Percentiles rank a stretch among this genome's conserved stretches.
These are phyloP conservation scores for Selaginella tamariscina DNA, from an alignment of 75 land plant genomes.

Conservation along the genomic window DNA sequence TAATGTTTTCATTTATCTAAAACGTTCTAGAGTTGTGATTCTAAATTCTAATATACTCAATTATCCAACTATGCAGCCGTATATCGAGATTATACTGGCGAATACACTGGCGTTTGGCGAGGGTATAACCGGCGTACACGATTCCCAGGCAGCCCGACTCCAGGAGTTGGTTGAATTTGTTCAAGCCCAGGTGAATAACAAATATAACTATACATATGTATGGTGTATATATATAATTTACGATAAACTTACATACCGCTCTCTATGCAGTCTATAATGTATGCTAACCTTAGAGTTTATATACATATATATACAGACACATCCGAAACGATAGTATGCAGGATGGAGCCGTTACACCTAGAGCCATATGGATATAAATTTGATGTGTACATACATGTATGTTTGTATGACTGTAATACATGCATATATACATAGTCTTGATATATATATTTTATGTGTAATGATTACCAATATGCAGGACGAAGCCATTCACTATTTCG, in stretches of 20 bases:
- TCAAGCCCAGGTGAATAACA: conserved; percentile 57
- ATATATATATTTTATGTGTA: neutral
- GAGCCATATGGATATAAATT: neutral
- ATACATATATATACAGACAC: neutral
- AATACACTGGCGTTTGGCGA: conserved; percentile 40
- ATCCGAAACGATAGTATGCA: neutral
- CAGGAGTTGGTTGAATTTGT: conserved; percentile 86
- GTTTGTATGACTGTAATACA: neutral
- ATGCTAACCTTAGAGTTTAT: neutral
- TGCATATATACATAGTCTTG: neutral
- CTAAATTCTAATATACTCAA: no score
- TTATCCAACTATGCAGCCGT: conserved; percentile 72
- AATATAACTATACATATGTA: no score
- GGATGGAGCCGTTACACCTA: neutral
- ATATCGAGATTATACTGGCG: conserved; percentile 78
- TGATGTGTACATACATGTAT: neutral
- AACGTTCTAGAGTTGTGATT: conserved; percentile 3
- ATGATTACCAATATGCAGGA: neutral
- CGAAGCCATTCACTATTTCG: conserved; percentile 1
- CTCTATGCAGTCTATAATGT: neutral
- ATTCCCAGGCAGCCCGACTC: conserved; percentile 71
- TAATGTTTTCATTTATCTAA: neutral
- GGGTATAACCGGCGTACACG: conserved; percentile 47
- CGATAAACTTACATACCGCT: conserved; percentile 3
- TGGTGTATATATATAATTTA: no score